Base-by-base conservation (phyloP, 331 rosid genomes). In the Quercus lobata region DNA sequence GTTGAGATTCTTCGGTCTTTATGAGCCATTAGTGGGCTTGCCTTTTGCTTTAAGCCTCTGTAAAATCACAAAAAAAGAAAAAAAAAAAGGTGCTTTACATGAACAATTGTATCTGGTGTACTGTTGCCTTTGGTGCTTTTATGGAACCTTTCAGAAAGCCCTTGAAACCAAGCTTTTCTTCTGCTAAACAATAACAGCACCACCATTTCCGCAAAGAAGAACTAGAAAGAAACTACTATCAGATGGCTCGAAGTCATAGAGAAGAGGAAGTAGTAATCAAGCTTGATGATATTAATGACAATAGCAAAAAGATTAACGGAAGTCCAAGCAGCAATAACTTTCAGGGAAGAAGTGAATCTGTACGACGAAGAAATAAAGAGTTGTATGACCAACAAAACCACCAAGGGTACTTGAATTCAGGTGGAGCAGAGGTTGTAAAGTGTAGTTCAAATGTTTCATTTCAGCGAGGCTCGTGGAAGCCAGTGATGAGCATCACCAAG, bases 391-490 rank as follows among this genome's bases (percentile, higher is more conserved):
- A 11, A 44, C 71, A 70, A 56, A 71, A 62, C 37, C 18, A 3
- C 37, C 69, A 27, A 29, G 5, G n/a, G 41, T 62, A 37, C 46
- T 24, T 61, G 7, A 75, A 18, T 30, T 54, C 60, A 2, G 74
- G 25, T 21, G 73, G 35, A 32, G 46, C 46, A 8, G 82, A 76
- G 68, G 82, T 76, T 18, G 41, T 76, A 21, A 56, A 71, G 63
- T 76, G 82, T 22, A 80, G 78, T 29, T 86, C 87, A 52, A 76
- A 79, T 41, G 79, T 77, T 80, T 76, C 89, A 9, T 82, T 72
- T 49, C 69, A 71, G 2, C 53, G 58, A 30, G 75, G 54, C 57
- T 25, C 84, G 1, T 83, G 89, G 83, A 80, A 60, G 57, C 69
- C 81, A 0, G 81, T 80, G 3, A 5, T 83, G 17, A 77, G 83